Evolutionary conservation across 1,284 basidiomycete genomes (phyloP), one percentile per base, ranked within the genome.

Genomic region (Peniophora sp.): DNA sequence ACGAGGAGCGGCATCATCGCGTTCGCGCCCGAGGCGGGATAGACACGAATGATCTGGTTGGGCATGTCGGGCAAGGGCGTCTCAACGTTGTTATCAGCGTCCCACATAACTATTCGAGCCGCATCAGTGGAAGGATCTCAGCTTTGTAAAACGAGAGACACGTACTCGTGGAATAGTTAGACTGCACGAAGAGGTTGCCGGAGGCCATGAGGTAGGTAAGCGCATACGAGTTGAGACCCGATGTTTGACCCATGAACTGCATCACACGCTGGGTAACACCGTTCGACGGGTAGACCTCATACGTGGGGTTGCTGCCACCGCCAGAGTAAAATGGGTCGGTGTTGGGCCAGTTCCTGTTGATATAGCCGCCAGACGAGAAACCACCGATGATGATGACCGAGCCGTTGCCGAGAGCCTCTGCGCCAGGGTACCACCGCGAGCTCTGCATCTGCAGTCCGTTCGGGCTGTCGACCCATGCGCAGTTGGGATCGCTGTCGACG

Each of bases 1-100:
- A 91, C 89, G 0, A 90, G 94, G 37, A 97, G 73, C 1, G 95
- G 94, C 5, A 96, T 72, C 91, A 97, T 93, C 49, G 88, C 89
- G 1, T 81, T 83, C 9, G 88, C 94, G 51, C 86, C 94, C 1
- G 92, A 95, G 0, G 90, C 94, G 37, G 95, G 95, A 71, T 97
- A 97, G 27, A 95, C 91, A 51, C 92, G 86, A 42, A 81, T 76
- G 48, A 93, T 81, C 51, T 76, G 63, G 22, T 67, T 67, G 1
- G 84, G 84, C 83, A 86, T 85, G 55, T 73, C 64, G 1, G 81
- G 83, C 2, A 85, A 70, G 3, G 65, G 60, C 0, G 71, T 83
- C 66, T 92, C 88, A 37, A 68, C 59, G 63, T 85, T 86, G 49
- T 69, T 74, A 2, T 62, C 54, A 24, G 76, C 72, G 54, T 87